A percentile compares a stretch with the other conserved stretches of the same genome.
Evolutionary conservation across 2,329 filamentous ascomycete species (phyloP).

Genomic region (Geosmithia putterillii): DNA sequence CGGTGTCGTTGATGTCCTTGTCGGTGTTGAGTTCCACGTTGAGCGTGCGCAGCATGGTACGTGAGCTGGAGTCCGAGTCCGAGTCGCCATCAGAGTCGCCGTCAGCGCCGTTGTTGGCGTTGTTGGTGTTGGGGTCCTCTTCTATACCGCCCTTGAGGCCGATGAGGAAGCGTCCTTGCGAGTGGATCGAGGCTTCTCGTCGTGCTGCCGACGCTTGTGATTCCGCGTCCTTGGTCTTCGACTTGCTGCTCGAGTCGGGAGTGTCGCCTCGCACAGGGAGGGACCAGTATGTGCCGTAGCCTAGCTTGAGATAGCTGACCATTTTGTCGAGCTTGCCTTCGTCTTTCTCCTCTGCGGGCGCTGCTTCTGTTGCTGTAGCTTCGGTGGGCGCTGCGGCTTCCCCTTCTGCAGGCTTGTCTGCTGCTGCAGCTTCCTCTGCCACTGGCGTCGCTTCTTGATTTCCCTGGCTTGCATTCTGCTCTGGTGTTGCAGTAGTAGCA

Average conservation of each 20-base stretch:
- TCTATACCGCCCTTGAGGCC: conserved; percentile 56
- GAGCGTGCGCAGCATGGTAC: conserved; percentile 52
- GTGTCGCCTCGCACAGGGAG: conserved; percentile 17
- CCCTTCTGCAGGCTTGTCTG: conserved; percentile 1
- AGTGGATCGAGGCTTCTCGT: conserved; percentile 7
- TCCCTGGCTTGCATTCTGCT: background rate
- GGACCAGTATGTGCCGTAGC: conserved; percentile 56
- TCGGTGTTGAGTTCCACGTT: conserved; percentile 48
- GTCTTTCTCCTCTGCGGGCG: conserved; percentile 11
- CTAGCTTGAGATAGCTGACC: conserved; percentile 53
- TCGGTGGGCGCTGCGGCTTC: background rate
- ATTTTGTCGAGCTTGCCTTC: conserved; percentile 38
- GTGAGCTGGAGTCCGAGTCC: conserved; percentile 28
- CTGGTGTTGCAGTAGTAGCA: background rate
- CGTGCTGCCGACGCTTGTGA: conserved; percentile 1
- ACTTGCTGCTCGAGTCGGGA: conserved; percentile 6
- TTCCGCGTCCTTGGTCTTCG: conserved; percentile 5
- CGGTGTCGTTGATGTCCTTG: background rate
- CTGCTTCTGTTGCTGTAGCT: background rate
- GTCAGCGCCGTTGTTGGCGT: conserved; percentile 18
- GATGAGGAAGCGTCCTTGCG: conserved; percentile 45
- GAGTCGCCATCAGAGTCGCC: conserved; percentile 16
- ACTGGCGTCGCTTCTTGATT: background rate
- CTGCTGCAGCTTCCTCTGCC: background rate
- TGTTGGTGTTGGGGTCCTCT: conserved; percentile 17